Percentiles rank a stretch among this genome's conserved stretches.
These are phyloP conservation scores for Claviceps arundinis DNA, from an alignment of 2,329 filamentous ascomycete genomes.

Conservation along the genomic window DNA sequence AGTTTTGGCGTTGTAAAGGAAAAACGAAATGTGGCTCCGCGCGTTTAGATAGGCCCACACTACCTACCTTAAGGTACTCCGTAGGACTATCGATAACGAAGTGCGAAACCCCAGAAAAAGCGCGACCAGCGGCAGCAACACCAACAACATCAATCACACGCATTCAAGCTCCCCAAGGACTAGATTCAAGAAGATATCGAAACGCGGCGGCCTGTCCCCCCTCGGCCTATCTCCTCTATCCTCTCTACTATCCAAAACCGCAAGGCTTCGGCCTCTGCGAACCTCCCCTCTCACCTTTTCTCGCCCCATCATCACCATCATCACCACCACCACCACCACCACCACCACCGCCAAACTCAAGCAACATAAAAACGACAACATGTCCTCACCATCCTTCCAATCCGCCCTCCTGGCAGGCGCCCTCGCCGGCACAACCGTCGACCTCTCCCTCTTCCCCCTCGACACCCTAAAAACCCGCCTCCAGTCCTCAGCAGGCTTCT, in stretches of 20 bases:
- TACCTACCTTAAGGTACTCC: too few relatives aligned
- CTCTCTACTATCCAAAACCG: not conserved
- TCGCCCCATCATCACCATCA: not conserved
- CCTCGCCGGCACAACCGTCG: slow-evolving; percentile 87
- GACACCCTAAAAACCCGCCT: slow-evolving; percentile 98
- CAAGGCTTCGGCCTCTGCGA: not conserved
- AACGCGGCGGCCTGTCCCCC: not conserved
- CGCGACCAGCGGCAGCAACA: not conserved
- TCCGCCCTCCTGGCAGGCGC: slow-evolving; percentile 66
- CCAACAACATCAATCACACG: not conserved
- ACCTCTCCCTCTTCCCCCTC: slow-evolving; percentile 92
- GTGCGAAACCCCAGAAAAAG: not conserved
- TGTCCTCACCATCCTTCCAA: slow-evolving; percentile 32
- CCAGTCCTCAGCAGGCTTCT: slow-evolving; percentile 67
- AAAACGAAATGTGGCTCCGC: not conserved
- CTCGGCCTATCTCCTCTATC: not conserved
- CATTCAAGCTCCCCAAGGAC: too few relatives aligned
- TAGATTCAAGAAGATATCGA: too few relatives aligned
- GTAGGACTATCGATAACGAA: not conserved
- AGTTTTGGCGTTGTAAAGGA: too few relatives aligned
- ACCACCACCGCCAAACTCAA: not conserved
- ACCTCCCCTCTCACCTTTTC: not conserved
- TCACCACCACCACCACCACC: not conserved
- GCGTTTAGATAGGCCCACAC: too few relatives aligned
- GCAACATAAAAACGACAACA: not conserved